Percentiles rank a stretch among this genome's conserved stretches.
Evolutionary conservation across 2,329 filamentous ascomycete genomes (phyloP).

Genomic region (Zymoseptoria ardabiliae): DNA sequence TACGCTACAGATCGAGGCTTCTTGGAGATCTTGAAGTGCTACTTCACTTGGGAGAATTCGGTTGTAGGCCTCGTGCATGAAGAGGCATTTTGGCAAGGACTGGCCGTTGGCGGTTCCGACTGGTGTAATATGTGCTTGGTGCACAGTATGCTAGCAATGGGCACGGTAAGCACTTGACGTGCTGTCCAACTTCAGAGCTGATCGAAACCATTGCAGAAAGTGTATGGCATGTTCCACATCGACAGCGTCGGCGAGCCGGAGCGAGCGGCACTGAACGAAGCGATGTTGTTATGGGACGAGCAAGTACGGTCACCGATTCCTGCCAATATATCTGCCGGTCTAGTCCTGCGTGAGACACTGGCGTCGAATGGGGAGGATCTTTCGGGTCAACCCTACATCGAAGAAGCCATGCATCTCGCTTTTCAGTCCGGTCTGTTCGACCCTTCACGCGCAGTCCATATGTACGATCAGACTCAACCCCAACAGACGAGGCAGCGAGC

Average conservation of each 20-base stretch:
- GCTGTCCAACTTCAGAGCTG: background rate
- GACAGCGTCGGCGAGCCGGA: background rate
- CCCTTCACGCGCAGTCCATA: background rate
- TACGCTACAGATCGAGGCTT: slow-evolving; percentile 7
- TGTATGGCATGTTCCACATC: slow-evolving; percentile 6
- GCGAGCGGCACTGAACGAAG: slow-evolving; percentile 2
- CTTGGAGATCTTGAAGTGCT: slow-evolving; percentile 10
- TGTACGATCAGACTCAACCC: slow-evolving; percentile 1
- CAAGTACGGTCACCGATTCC: slow-evolving; percentile 3
- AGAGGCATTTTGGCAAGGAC: slow-evolving; percentile 8
- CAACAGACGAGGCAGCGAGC: slow-evolving; percentile 2
- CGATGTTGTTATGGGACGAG: slow-evolving; percentile 5
- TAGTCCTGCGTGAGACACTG: slow-evolving; percentile 3
- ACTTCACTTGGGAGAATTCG: slow-evolving; percentile 10
- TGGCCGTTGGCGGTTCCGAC: slow-evolving; percentile 5
- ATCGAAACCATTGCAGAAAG: slow-evolving; percentile 2
- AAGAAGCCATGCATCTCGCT: slow-evolving; percentile 5
- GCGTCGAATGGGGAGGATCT: slow-evolving; percentile 6
- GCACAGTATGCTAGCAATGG: slow-evolving; percentile 7
- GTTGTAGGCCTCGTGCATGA: slow-evolving; percentile 3
- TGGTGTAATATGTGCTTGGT: slow-evolving; percentile 9
- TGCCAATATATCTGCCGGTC: slow-evolving; percentile 7
- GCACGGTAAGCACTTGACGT: slow-evolving; percentile 1
- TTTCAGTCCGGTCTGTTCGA: slow-evolving; percentile 1
- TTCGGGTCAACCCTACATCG: slow-evolving; percentile 2